Evolutionary conservation across 2,329 filamentous ascomycete genomes (phyloP), one percentile per base, ranked within the genome.

Genomic region (Ceratocystis eucalypticola): DNA sequence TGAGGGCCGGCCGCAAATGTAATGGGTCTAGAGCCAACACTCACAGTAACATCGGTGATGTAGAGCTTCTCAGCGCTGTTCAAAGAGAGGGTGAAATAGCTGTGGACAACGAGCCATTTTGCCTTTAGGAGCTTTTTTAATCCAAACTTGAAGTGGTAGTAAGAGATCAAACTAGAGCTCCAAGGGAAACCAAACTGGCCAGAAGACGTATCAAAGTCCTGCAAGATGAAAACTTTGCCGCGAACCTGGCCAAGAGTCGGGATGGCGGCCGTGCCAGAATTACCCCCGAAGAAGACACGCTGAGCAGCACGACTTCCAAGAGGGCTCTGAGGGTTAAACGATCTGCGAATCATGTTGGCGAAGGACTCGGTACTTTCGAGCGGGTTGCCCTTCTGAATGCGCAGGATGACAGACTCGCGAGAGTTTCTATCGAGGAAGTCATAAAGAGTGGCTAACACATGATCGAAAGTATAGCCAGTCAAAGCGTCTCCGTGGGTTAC

Each of bases 111-210:
- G 37, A 41, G 1, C 37, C 37, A 41, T 2, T 41, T 41, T 41
- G 37, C 3, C 10, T 2, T 3, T 0, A 41, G 10, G 1, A 41
- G 2, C 37, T 12, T 0, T 12, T 8, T 41, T 0, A 41, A 0
- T 41, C 37, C 37, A 4, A 41, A 1, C 37, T 41, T 41, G 37
- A 41, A 41, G 37, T 41, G 37, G 37, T 41, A 41, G 37, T 41
- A 41, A 15, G 10, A 12, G 37, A 41, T 41, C 12, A 12, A 15
- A 15, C 10, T 1, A 12, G 37, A 41, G 3, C 12, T 41, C 37
- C 37, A 41, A 41, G 37, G 3, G 37, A 41, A 3, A 41, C 37
- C 37, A 41, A 41, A 41, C 37, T 41, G 37, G 37, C 1, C 12
- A 41, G 0, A 15, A 4, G 0, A 4, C 0, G 12, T 1, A 4